phyloP scores from a whole-genome alignment of 352 stramenopile species.

The Phytophthora idaei region DNA sequence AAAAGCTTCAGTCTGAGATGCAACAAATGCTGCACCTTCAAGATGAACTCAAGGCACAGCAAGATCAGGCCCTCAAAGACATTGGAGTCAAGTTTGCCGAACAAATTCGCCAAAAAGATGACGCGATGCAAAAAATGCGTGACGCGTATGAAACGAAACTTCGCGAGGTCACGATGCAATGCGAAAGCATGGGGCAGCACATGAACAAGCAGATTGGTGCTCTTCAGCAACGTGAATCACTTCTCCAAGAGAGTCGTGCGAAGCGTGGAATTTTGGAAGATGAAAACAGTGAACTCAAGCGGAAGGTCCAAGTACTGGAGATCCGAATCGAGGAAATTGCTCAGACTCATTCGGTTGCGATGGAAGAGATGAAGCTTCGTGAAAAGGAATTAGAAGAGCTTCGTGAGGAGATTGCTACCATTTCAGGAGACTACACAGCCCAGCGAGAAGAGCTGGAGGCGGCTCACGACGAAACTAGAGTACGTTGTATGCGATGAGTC shows the following conservation, averaged over 20 bases:
- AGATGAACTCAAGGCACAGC: conserved; percentile 57
- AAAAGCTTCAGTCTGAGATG: conserved; percentile 64
- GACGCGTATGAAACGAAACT: conserved; percentile 75
- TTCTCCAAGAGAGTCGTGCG: conserved; percentile 66
- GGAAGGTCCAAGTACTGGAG: conserved; percentile 80
- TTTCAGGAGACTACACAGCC: conserved; percentile 72
- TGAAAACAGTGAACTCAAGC: conserved; percentile 77
- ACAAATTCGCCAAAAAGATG: conserved; percentile 76
- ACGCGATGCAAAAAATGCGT: conserved; percentile 52
- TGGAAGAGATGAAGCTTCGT: conserved; percentile 66
- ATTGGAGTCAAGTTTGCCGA: conserved; percentile 64
- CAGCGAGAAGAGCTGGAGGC: conserved; percentile 66
- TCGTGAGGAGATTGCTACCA: conserved; percentile 63
- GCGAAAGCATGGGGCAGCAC: conserved; percentile 70
- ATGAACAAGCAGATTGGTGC: conserved; percentile 79
- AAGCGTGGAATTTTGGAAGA: conserved; percentile 68
- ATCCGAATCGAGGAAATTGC: conserved; percentile 78
- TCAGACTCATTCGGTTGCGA: conserved; percentile 58
- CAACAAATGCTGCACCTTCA: conserved; percentile 62
- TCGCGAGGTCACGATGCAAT: conserved; percentile 63
- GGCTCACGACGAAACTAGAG: conserved; percentile 58
- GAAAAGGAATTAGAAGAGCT: conserved; percentile 63
- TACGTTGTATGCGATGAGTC: conserved; percentile 17
- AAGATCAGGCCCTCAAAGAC: conserved; percentile 71
- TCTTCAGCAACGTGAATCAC: conserved; percentile 70